Evolutionary conservation across 139 green algal species (phyloP).

Genomic region (Auxenochlorella protothecoides): DNA sequence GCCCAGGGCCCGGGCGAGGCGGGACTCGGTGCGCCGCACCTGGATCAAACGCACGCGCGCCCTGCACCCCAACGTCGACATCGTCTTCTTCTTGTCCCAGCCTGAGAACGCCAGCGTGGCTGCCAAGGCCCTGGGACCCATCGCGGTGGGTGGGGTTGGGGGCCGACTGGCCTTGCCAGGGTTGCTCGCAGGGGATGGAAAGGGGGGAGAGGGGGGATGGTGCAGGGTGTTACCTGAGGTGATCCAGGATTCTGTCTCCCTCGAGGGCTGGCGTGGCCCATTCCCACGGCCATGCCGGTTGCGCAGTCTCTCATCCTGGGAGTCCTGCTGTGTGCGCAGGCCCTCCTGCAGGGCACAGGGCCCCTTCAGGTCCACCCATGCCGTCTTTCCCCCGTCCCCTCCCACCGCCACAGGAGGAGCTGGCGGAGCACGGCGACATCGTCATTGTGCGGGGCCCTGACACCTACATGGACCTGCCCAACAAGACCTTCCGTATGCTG

Average conservation of each 20-base stretch:
- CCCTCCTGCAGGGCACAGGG: no score
- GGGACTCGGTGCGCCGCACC: constrained; percentile 14
- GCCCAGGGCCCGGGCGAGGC: neutral
- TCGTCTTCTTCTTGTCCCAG: constrained; percentile 36
- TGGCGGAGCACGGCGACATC: constrained; percentile 16
- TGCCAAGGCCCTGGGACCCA: neutral
- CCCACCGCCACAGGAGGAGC: constrained; percentile 14
- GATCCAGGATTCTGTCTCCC: no score
- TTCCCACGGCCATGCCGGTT: no score
- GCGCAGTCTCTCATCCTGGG: no score
- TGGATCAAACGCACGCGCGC: constrained; percentile 6
- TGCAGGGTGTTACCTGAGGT: neutral
- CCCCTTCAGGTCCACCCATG: no score
- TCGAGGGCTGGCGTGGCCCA: no score
- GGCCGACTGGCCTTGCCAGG: neutral
- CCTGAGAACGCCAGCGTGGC: neutral
- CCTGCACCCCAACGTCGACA: constrained; percentile 1
- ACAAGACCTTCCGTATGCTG: constrained; percentile 45
- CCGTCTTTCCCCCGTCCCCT: neutral
- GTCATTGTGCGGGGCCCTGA: constrained; percentile 40
- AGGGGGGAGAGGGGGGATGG: no score
- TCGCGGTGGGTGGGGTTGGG: neutral
- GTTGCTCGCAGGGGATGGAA: neutral
- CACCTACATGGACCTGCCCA: constrained; percentile 40
- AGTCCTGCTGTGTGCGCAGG: no score